These are phyloP conservation scores for Schizonepeta tenuifolia DNA, from an alignment of 257 asterid genomes.

Conservation along the genomic window DNA sequence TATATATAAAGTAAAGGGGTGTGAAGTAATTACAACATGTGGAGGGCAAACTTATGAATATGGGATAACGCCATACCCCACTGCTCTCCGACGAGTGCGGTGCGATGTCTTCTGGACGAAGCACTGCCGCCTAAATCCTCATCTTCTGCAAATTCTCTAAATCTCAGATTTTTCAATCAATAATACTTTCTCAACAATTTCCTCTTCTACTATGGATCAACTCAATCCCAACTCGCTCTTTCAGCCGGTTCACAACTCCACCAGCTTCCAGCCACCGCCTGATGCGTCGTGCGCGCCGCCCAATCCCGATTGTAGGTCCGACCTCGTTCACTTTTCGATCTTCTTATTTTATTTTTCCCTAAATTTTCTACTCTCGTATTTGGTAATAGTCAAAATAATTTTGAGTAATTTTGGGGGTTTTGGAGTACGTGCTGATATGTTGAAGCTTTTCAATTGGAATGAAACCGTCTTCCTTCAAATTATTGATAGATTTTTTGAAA, in stretches of 20 bases:
- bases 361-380: background rate
- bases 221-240: conserved; percentile 50
- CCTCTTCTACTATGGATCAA: conserved; percentile 53
- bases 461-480: background rate
- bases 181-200: conserved; percentile 14
- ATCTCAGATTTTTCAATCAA: conserved; percentile 19
- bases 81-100: conserved; percentile 26
- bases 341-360: background rate
- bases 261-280: conserved; percentile 53
- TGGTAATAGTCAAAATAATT: background rate
- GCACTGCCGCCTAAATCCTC: conserved; percentile 35
- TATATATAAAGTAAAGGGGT: conserved; percentile 28
- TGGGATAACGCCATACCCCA: conserved; percentile 37
- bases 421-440: background rate
- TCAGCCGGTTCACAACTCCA: conserved; percentile 55
- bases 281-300: conserved; percentile 43
- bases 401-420: conserved; percentile 6
- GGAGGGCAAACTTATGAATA: conserved; percentile 1
- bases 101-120: conserved; percentile 43
- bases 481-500: background rate
- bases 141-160: conserved; percentile 13
- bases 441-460: conserved; percentile 18
- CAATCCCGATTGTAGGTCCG: conserved; percentile 64
- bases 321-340: conserved; percentile 11
- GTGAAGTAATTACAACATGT: background rate